Evolutionary conservation across 2,329 filamentous ascomycete genomes (phyloP).

Genomic region (Trichoderma semiorbis): DNA sequence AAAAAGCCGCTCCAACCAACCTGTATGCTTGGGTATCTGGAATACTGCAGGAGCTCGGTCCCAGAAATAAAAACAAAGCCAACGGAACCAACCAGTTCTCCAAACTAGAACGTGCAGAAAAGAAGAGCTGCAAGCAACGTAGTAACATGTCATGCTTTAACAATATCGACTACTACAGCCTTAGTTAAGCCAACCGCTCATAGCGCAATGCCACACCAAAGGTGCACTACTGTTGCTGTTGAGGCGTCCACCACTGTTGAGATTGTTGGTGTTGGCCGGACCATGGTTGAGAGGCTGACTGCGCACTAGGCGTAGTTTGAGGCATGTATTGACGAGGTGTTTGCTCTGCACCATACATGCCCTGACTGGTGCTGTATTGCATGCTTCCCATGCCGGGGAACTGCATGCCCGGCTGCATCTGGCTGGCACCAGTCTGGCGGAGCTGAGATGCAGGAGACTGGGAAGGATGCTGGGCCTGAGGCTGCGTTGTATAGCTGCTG

Average conservation of each 20-base stretch:
- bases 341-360: constrained; percentile 60
- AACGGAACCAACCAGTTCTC: constrained; percentile 15
- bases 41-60: constrained; percentile 29
- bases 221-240: constrained; percentile 42
- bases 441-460: constrained; percentile 59
- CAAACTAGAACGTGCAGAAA: constrained; percentile 18
- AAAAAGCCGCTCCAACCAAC: constrained; percentile 33
- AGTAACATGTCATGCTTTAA: neutral
- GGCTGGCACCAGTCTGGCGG: constrained; percentile 53
- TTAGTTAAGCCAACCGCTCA: neutral
- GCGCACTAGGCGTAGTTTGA: constrained; percentile 50
- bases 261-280: constrained; percentile 61
- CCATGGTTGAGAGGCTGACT: constrained; percentile 51
- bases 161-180: neutral
- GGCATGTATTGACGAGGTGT: constrained; percentile 67
- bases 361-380: constrained; percentile 54
- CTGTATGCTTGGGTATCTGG: constrained; percentile 35
- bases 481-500: constrained; percentile 51
- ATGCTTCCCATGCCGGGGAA: constrained; percentile 62
- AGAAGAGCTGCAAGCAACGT: neutral
- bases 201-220: neutral
- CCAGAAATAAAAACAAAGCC: constrained; percentile 18
- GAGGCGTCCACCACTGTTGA: constrained; percentile 54
- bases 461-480: constrained; percentile 48
- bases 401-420: constrained; percentile 58